Evolutionary conservation across 257 asterid genomes (phyloP), one percentile per base, ranked within the genome.

Genomic region (Ballota nigra): DNA sequence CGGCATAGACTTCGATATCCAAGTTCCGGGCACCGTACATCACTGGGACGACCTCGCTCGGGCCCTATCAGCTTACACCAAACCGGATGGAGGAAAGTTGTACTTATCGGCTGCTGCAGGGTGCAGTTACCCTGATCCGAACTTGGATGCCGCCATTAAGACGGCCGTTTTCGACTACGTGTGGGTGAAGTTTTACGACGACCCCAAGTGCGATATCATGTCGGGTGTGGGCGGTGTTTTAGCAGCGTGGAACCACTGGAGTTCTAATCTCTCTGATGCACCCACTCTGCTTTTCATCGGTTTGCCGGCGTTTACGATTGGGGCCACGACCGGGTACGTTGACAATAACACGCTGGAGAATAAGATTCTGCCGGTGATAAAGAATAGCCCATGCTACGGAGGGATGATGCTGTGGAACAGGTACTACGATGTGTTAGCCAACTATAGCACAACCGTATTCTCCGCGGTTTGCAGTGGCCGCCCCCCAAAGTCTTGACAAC

Each of bases 391-490:
- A 1, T 83, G 76, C 64, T 89, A 89, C 20, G 91, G 83, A 28
- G 94, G 92, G 41, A 80, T 84, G 7, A 87, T 87, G 96, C 38
- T 89, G 66, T 89, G 96, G 95, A 70, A 43, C 61, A 83, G 75
- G 64, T 80, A 45, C 62, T 79, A 2, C 69, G 94, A 87, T 68
- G 43, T 20, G 0, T 4, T 5, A 40, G n/a, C 15, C 12, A 55
- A 68, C 1, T 86, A 77, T 24, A 86, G 87, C 69, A 16, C 81
- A 8, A 13, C 83, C 6, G 83, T 88, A 0, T 0, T 5, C 6
- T 5, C 10, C 4, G 43, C 55, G 3, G 65, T 52, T n/a, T 72
- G 69, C 31, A 66, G 22, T 6, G 11, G 11, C 47, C 11, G 23
- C 18, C 52, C 18, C 52, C 18, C 52, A 34, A 34, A 34, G 41